Base-by-base conservation (phyloP, 2,329 filamentous ascomycete genomes). In the Fusarium siculi region DNA sequence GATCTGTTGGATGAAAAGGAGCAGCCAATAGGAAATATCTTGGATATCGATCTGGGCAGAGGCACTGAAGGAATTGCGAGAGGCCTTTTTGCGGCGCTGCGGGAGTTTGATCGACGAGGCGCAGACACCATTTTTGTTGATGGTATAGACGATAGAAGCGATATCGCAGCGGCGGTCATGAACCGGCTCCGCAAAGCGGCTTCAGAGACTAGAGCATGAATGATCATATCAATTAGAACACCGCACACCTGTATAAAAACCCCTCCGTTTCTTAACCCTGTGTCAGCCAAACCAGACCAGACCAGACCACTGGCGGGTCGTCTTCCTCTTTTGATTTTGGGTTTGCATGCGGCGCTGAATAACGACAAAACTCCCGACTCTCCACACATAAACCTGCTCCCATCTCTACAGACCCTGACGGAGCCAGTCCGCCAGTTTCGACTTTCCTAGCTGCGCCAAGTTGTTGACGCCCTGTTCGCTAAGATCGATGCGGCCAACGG, bases 381-480 rank as follows among this genome's bases (percentile, higher is more conserved):
- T 66, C 69, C 62, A 67, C 65, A 75, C 54, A 40, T 54, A 36
- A 70, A 55, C 47, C 34, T 49, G 44, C 39, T 44, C 54, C 37
- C 40, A 59, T 36, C 63, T 50, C 87, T 84, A 94, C 82, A 95
- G 83, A 25, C 93, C 93, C 83, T 97, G 94, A 81, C 96, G 91
- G 87, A 98, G 87, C 88, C 95, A 93, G 84, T 98, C 95, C 49
- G 94, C 93, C 80, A 97, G 84, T 84, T 97, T 96, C 78, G 92
- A 92, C 87, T 96, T 97, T 81, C 95, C 96, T 82, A 98, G 93
- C 82, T 97, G 94, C 83, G 95, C 96, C 75, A 96, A 87, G 85
- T 97, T 98, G 84, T 97, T 91, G 82, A 98, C 90, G 56, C 96
- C 96, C 84, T 98, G 95, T 84, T 98, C 96, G 79, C 94, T 97